A percentile compares a stretch with the other conserved stretches of the same genome.
Conservation (phyloP, 139 green algal species). For the Chloropicon primus region DNA sequence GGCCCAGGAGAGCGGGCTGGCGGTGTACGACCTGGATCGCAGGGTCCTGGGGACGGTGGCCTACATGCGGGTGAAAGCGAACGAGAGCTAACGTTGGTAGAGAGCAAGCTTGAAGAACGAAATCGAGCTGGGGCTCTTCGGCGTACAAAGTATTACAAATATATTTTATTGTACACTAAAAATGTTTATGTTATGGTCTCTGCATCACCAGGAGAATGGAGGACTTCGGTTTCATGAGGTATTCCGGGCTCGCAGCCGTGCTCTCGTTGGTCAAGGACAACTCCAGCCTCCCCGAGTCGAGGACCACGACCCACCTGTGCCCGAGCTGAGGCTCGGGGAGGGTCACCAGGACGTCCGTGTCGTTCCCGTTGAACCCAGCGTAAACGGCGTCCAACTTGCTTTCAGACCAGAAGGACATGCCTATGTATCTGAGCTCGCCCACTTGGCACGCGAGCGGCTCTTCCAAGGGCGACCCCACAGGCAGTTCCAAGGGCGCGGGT, state of each 20-base stretch:
- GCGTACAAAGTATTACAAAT: too few relatives aligned
- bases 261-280: background rate
- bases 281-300: background rate
- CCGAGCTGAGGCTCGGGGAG: background rate
- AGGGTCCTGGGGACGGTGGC: background rate
- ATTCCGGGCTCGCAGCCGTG: background rate
- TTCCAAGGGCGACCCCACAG: too few relatives aligned
- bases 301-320: background rate
- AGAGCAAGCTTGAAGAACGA: background rate
- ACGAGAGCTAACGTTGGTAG: too few relatives aligned
- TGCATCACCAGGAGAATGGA: background rate
- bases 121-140: too few relatives aligned
- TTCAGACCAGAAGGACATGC: background rate
- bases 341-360: background rate
- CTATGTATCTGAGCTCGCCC: too few relatives aligned
- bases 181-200: too few relatives aligned
- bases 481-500: background rate
- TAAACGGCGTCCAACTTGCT: background rate
- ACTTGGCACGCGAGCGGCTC: too few relatives aligned
- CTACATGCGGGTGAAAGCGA: background rate
- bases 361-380: background rate
- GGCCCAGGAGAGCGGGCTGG: background rate
- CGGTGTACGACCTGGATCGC: background rate
- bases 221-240: background rate
- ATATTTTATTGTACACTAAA: too few relatives aligned